Evolutionary conservation across 2,329 filamentous ascomycete species (phyloP), one percentile per base, ranked within the genome.

Genomic region (Alternaria triticimaculans): DNA sequence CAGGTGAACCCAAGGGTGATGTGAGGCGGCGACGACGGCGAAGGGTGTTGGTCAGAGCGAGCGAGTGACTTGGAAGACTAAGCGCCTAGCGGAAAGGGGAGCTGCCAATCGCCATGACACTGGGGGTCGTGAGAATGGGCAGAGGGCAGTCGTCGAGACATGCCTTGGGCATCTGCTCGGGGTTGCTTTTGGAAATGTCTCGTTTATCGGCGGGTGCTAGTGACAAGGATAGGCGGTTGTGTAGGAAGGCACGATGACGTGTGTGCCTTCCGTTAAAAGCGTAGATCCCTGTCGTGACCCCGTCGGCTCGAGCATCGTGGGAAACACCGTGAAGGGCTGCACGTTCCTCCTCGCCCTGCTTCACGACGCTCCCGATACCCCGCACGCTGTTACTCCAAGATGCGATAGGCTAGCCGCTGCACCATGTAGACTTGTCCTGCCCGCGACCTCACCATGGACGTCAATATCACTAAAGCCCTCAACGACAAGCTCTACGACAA

Each of bases 401-500:
- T 68, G 63, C 65, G 49, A 55, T 57, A 43, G 30, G 46, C 58
- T 25, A 18, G 12, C 65, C 33, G 66, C 69, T 62, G 63, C 67
- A 61, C 64, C 71, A 74, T 77, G 76, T 77, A 77, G 72, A 70
- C 54, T 54, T 60, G 43, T 56, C 64, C 54, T 56, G 54, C 63
- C 55, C 49, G 50, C 61, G 50, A 30, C 55, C 63, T 62, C 71
- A 76, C 49, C 65, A 97, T 98, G 94, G 95, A 98, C 84, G 86
- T 88, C 76, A 90, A 90, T 78, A 93, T 97, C 79, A 93, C 96
- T 82, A 92, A 95, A 73, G 88, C 94, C 71, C 86, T 99, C 78
- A 97, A 96, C 80, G 96, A 99, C 84, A 99, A 97, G 88, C 90
- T 98, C 78, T 99, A 99, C 81, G 96, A 99, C 80, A 97, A 96